Evolutionary conservation across 225 moss, liverwort and hornwort species (phyloP), one percentile per base, ranked within the genome.

Genomic region (Asterella californica): DNA sequence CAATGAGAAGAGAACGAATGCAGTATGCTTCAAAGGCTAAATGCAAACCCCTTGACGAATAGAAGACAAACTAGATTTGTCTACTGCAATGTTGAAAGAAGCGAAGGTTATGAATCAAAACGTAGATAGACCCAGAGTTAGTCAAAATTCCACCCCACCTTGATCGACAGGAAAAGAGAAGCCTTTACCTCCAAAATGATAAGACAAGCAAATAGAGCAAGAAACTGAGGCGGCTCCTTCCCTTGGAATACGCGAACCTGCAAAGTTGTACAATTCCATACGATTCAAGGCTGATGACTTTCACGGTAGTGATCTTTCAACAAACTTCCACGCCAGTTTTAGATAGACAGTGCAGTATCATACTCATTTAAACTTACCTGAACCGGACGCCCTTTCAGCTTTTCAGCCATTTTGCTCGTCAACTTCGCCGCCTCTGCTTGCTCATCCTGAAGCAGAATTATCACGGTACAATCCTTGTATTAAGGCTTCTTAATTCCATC

Each of bases 151-250:
- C 11, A n/a, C 71, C 0, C 47, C 12, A 48, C 71, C n/a, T 71
- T 7, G 36, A 12, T 46, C n/a, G 7, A 71, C n/a, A 38, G 47
- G 15, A 65, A 18, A 65, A 15, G 32, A 17, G 33, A 71, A 48
- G 57, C 22, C 54, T 75, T 75, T 86, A 97, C 97, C 93, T 95
- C 92, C 75, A 91, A 77, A 78, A 93, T 89, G 77, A 87, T 92
- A 79, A 99, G 85, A 87, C 92, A 94, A 81, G 90, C 90, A 76
- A 99, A 92, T n/a, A 99, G 82, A 72, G 94, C 91, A 82, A 94
- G 85, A 83, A 99, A 94, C 83, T 99, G 94, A 76, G 92, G 81
- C 42, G 94, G 91, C 79, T 99, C 97, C 78, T 87, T 91, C 50
- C 97, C 97, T 89, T 99, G 90, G 49, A 85, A 84, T 82, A 90